Evolutionary conservation across 371 early-diverging fungal species (phyloP).

Genomic region (Apophysomyces trapeziformis): DNA sequence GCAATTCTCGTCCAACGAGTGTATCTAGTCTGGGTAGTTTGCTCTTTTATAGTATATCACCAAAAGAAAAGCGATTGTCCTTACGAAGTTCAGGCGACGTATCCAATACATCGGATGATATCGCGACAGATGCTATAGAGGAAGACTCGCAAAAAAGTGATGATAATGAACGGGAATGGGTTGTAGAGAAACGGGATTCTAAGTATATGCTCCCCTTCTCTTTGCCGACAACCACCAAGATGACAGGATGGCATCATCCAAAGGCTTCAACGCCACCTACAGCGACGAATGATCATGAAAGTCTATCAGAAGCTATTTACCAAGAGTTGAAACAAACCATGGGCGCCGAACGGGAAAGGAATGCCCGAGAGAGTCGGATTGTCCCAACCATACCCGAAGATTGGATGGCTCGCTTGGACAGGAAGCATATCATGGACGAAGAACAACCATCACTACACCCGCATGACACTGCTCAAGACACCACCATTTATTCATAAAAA

Average conservation of each 20-base stretch:
- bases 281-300: constrained; percentile 7
- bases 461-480: neutral
- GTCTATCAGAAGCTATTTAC: constrained; percentile 38
- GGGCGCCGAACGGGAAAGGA: constrained; percentile 28
- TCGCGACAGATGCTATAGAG: neutral
- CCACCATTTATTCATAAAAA: neutral
- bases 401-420: constrained; percentile 51
- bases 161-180: constrained; percentile 32
- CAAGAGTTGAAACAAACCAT: constrained; percentile 35
- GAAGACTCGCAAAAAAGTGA: constrained; percentile 17
- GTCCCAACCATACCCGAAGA: constrained; percentile 55
- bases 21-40: constrained; percentile 43
- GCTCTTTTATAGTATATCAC: constrained; percentile 17
- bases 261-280: constrained; percentile 11
- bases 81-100: neutral
- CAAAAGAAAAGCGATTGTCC: constrained; percentile 2
- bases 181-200: constrained; percentile 51
- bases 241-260: constrained; percentile 21
- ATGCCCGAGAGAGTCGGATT: constrained; percentile 33
- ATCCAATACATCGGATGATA: neutral
- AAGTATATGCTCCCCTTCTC: constrained; percentile 58
- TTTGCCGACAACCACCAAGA: constrained; percentile 42
- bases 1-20: constrained; percentile 32
- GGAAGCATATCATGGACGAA: constrained; percentile 10
- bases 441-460: neutral